Evolutionary conservation across 257 asterid species (phyloP), one percentile per base, ranked within the genome.

Genomic region (Penstemon newberryi): DNA sequence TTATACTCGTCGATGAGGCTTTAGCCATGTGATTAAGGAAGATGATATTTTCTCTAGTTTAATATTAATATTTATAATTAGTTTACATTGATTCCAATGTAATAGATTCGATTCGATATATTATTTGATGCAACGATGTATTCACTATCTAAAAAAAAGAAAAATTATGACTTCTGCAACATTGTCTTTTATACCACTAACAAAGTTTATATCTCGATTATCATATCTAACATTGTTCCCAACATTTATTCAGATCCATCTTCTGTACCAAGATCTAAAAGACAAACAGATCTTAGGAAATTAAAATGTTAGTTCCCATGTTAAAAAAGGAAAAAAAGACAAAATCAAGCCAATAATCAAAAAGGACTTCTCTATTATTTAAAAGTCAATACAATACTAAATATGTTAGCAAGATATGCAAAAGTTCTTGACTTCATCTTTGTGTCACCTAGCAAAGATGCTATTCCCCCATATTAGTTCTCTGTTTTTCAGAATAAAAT

Each of bases 361-460:
- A 56, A 6, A 41, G 33, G 2, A 49, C 58, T 62, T 62, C 72
- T 80, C 63, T 43, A 11, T 42, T 25, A 25, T 25, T 25, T 25
- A 57, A 77, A 72, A 87, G 92, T 78, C 89, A 83, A 81, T 78
- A 67, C 60, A 57, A 57, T 78, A 77, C 39, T 61, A 54, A 66
- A 51, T 67, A 25, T 57, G 78, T 63, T 69, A 15, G 68, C 8
- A 47, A 56, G 13, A 75, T 61, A 41, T 85, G 83, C 79, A 79
- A 53, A 9, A 72, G 59, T 83, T 78, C 82, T 77, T 71, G 83
- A 77, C 95, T 72, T 77, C 75, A 73, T 59, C 87, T 76, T 63
- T 40, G 41, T 87, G 96, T 86, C 93, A 79, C 84, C 81, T 82
- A 82, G 91, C 90, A 83, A 82, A 90, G 91, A 86, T 90, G 94